Evolutionary conservation across 768 basidiomycete species (phyloP).

Genomic region (Daedaleopsis nitida): DNA sequence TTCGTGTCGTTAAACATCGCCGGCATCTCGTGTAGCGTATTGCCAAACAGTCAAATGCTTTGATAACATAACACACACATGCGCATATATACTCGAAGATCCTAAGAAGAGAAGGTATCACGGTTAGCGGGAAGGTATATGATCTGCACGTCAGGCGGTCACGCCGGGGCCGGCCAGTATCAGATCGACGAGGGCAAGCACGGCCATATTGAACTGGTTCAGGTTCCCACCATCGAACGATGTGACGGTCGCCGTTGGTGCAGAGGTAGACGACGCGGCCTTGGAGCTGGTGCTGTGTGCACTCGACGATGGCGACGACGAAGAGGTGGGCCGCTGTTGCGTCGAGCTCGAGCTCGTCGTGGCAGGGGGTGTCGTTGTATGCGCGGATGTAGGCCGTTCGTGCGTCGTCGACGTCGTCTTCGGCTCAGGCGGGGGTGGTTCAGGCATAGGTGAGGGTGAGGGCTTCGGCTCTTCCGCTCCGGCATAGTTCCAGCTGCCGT

Average conservation of each 20-base stretch:
- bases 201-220: conserved; percentile 25
- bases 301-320: conserved; percentile 9
- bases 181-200: conserved; percentile 21
- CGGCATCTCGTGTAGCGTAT: too few species aligned
- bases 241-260: conserved; percentile 14
- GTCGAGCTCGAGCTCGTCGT: background rate
- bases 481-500: conserved; percentile 62
- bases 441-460: too few species aligned
- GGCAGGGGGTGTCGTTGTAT: background rate
- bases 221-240: conserved; percentile 21
- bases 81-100: too few species aligned
- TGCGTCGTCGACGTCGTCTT: background rate
- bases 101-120: too few species aligned
- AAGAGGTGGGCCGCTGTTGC: background rate
- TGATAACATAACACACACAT: too few species aligned
- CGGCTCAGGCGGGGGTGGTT: too few species aligned
- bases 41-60: too few species aligned
- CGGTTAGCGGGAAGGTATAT: too few species aligned
- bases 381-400: background rate
- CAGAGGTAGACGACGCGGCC: conserved; percentile 14
- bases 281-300: too few species aligned
- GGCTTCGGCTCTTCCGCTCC: background rate
- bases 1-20: too few species aligned
- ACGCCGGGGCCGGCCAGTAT: too few species aligned
- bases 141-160: too few species aligned